Base-by-base conservation (phyloP, 768 basidiomycete genomes). In the Paxillus rubicundulus region DNA sequence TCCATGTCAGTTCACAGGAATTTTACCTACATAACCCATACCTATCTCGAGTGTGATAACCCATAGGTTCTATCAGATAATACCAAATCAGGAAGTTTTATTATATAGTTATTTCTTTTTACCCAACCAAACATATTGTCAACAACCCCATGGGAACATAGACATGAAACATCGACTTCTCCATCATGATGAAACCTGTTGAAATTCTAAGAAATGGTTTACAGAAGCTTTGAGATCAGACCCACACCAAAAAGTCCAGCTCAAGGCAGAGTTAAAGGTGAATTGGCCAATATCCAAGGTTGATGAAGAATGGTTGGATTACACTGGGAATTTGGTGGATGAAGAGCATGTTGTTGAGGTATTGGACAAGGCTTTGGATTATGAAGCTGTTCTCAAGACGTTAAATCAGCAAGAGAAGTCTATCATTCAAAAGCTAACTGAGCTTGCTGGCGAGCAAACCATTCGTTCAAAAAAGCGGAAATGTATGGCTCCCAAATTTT, bases 271-370 rank as follows among this genome's bases (percentile, higher is more conserved):
- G 20, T 51, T 62, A 20, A 53, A 52, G 50, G 46, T 48, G 16
- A 57, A 53, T 41, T 32, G 60, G 49, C 34, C 27, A 41, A 61
- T 66, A 28, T 57, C 59, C 2, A 30, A 50, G 6, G 42, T 32
- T 33, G n/a, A n/a, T n/a, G n/a, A n/a, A n/a, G n/a, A n/a, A n/a
- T n/a, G n/a, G n/a, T n/a, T n/a, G n/a, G n/a, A 61, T 63, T 44
- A 56, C 57, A 50, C 42, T 24, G 60, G 56, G 21, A 63, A 67
- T 50, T 46, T 61, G 21, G 56, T 66, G 41, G 56, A 64, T 54
- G 60, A 62, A 54, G 56, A 65, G 46, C 40, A 27, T 17, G 41
- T 60, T 30, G 27, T 68, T 38, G 54, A 62, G 14, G 10, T 45
- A 16, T 59, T 64, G 38, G 60, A 59, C 13, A 46, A 45, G 12